Conservation (phyloP, 768 basidiomycete genomes). For the Rhizopogon rudus region DNA sequence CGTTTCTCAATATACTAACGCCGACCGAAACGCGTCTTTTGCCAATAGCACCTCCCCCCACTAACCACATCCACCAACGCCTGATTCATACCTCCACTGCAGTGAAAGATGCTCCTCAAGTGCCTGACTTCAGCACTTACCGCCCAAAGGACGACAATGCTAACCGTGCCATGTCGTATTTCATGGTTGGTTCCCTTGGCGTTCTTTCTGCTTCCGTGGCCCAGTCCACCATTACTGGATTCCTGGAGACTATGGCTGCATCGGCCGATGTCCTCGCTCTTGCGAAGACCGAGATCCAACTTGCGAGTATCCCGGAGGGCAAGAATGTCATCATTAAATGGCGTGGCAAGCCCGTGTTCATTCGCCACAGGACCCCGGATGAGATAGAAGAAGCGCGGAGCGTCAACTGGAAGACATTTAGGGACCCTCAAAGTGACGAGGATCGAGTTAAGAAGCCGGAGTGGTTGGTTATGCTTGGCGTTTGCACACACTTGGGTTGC, state of each 20-base stretch:
- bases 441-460: slow-evolving; percentile 89
- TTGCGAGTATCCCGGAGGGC: slow-evolving; percentile 88
- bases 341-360: slow-evolving; percentile 99
- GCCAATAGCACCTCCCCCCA: slow-evolving; percentile 41
- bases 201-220: slow-evolving; percentile 92
- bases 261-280: slow-evolving; percentile 97
- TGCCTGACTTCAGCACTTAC: slow-evolving; percentile 88
- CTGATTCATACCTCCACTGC: slow-evolving; percentile 74
- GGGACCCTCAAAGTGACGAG: slow-evolving; percentile 92
- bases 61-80: slow-evolving; percentile 57
- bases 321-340: slow-evolving; percentile 98
- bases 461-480: slow-evolving; percentile 90
- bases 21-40: slow-evolving; percentile 4
- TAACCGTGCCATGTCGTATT: slow-evolving; percentile 80
- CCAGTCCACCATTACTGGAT: slow-evolving; percentile 90
- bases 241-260: slow-evolving; percentile 93
- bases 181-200: slow-evolving; percentile 90
- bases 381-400: slow-evolving; percentile 93
- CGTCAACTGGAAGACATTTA: slow-evolving; percentile 78
- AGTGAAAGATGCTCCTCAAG: slow-evolving; percentile 66
- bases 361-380: slow-evolving; percentile 86
- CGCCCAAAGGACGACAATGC: slow-evolving; percentile 56
- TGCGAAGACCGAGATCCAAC: slow-evolving; percentile 96
- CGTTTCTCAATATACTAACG: slow-evolving; percentile 9
- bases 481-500: slow-evolving; percentile 98